phyloP scores from a whole-genome alignment of 768 basidiomycete genomes.

The Phlebiopsis flavidoalba region DNA sequence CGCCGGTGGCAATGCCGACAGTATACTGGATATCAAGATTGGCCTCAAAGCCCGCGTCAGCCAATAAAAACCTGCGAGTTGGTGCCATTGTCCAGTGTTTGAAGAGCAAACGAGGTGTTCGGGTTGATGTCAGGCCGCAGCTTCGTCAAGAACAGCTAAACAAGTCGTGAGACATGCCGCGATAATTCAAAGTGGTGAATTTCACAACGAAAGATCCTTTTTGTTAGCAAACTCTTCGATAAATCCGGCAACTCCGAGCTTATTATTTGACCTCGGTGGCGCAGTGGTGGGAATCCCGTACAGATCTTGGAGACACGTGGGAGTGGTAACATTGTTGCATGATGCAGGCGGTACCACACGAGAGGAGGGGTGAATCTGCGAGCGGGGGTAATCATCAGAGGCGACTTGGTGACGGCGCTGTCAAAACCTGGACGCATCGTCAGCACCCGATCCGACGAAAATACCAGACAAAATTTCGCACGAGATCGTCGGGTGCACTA shows the following conservation, averaged over 20 bases:
- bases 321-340: slow-evolving; percentile 9
- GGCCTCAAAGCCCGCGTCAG: slow-evolving; percentile 26
- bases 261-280: slow-evolving; percentile 17
- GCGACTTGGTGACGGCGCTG: slow-evolving; percentile 10
- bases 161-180: not conserved
- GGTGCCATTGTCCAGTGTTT: slow-evolving; percentile 24
- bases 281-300: slow-evolving; percentile 24
- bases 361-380: slow-evolving; percentile 18
- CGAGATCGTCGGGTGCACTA: slow-evolving; percentile 26
- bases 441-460: not conserved
- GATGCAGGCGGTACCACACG: slow-evolving; percentile 18
- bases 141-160: slow-evolving; percentile 34
- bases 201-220: not conserved
- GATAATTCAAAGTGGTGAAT: not conserved
- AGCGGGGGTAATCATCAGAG: slow-evolving; percentile 22
- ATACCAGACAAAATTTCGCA: not conserved
- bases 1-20: slow-evolving; percentile 26
- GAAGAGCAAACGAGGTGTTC: slow-evolving; percentile 18
- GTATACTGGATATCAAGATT: slow-evolving; percentile 35
- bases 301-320: slow-evolving; percentile 2
- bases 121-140: slow-evolving; percentile 42
- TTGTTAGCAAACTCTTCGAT: slow-evolving; percentile 13
- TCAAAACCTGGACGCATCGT: slow-evolving; percentile 33
- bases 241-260: slow-evolving; percentile 20
- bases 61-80: slow-evolving; percentile 20